These are phyloP conservation scores for Colletotrichum simmondsii DNA, from an alignment of 2,329 filamentous ascomycete genomes.

Conservation along the genomic window DNA sequence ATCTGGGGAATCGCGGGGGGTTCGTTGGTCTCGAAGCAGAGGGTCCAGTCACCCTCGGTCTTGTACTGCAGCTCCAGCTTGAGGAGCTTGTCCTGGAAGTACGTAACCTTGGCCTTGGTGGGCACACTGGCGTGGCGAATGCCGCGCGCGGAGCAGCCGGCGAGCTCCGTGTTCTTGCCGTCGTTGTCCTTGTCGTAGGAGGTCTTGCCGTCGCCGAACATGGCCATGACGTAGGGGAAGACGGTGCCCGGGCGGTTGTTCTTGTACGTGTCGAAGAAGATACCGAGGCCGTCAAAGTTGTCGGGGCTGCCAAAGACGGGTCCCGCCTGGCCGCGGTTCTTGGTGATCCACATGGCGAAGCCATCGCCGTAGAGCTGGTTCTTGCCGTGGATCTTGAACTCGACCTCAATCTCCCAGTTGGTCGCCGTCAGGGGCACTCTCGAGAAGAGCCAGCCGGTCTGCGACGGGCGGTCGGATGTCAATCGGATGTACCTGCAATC, in stretches of 20 bases:
- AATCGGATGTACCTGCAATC: slow-evolving; percentile 84
- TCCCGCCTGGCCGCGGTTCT: slow-evolving; percentile 83
- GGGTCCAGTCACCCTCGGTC: slow-evolving; percentile 85
- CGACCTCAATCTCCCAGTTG: slow-evolving; percentile 98
- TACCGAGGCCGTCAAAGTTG: slow-evolving; percentile 90
- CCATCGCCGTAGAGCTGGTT: slow-evolving; percentile 95
- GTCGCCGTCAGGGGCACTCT: slow-evolving; percentile 94
- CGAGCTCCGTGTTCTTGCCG: slow-evolving; percentile 91
- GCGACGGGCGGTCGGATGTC: slow-evolving; percentile 89
- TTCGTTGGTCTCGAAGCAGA: slow-evolving; percentile 83
- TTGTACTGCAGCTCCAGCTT: slow-evolving; percentile 96
- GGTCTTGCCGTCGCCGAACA: slow-evolving; percentile 92
- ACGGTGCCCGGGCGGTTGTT: slow-evolving; percentile 96
- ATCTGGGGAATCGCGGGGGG: slow-evolving; percentile 82
- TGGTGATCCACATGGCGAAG: slow-evolving; percentile 98
- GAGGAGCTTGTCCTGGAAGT: slow-evolving; percentile 95
- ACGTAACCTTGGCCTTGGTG: slow-evolving; percentile 89
- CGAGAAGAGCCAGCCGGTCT: slow-evolving; percentile 93
- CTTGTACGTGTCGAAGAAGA: slow-evolving; percentile 99
- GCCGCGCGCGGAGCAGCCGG: slow-evolving; percentile 93
- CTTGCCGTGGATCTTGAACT: slow-evolving; percentile 92
- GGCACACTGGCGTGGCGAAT: slow-evolving; percentile 83
- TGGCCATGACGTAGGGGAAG: slow-evolving; percentile 98
- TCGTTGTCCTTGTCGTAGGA: slow-evolving; percentile 93
- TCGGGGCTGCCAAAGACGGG: slow-evolving; percentile 90